Evolutionary conservation across 1,139 yeast species (phyloP).

Genomic region (Pichia kudriavzevii): DNA sequence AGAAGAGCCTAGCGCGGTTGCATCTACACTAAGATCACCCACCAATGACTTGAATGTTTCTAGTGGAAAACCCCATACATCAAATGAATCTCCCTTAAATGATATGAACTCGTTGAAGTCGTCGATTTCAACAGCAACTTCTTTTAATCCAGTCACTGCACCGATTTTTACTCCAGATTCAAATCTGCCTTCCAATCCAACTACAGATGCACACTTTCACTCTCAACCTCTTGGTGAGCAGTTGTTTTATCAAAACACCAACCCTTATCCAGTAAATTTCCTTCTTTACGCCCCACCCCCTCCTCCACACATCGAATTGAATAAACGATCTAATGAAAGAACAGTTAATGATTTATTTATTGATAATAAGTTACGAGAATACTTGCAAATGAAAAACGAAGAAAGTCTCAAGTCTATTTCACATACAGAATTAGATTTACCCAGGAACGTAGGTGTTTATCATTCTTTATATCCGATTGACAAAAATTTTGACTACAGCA

Average conservation of each 20-base stretch:
- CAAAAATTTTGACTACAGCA: slow-evolving; percentile 42
- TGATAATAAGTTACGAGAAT: slow-evolving; percentile 64
- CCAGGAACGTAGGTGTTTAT: slow-evolving; percentile 72
- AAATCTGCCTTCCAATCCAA: slow-evolving; percentile 1
- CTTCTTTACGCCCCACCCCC: slow-evolving; percentile 88
- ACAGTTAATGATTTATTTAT: slow-evolving; percentile 64
- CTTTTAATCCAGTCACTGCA: slow-evolving; percentile 25
- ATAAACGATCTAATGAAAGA: slow-evolving; percentile 63
- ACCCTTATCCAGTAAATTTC: slow-evolving; percentile 62
- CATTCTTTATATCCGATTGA: slow-evolving; percentile 86
- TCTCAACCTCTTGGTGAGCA: slow-evolving; percentile 18
- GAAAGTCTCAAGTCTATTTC: slow-evolving; percentile 64
- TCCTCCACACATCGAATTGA: slow-evolving; percentile 60
- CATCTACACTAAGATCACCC: slow-evolving; percentile 3
- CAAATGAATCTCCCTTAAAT: slow-evolving; percentile 1
- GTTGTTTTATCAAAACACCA: slow-evolving; percentile 26
- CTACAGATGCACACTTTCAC: slow-evolving; percentile 3
- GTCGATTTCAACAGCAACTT: slow-evolving; percentile 4
- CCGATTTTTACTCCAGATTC: slow-evolving; percentile 30
- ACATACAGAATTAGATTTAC: slow-evolving; percentile 49
- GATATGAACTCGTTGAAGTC: slow-evolving; percentile 10
- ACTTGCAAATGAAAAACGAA: slow-evolving; percentile 66
- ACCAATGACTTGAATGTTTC: neutral
- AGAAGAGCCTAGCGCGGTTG: slow-evolving; percentile 1
- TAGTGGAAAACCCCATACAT: neutral